Base-by-base conservation (phyloP, 2,329 filamentous ascomycete genomes). In the Arthrobotrys sinensis region DNA sequence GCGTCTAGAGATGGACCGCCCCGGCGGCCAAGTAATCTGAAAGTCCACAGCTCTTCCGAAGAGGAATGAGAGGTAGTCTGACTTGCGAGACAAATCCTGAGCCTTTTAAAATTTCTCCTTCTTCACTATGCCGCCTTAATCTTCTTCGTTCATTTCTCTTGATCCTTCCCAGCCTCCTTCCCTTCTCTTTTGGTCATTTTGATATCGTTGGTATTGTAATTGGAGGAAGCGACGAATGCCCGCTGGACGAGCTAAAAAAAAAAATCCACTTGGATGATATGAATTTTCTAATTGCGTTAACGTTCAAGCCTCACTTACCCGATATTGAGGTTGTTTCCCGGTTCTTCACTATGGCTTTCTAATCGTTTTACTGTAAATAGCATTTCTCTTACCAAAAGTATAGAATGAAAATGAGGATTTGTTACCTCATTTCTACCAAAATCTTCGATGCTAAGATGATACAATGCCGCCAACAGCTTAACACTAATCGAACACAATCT, bases 401-500 rank as follows among this genome's bases (percentile, higher is more conserved):
- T 64, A 52, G 16, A 48, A 50, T 48, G 5, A 21, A 36, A 16
- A 48, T 16, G 40, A 21, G 16, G 19, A n/a, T 19, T 11, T 16
- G 24, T 32, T 34, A 36, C 12, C 40, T 65, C 40, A 48, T 16
- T 16, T 1, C 10, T 50, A n/a, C 62, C 10, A 34, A 40, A 34
- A 6, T 24, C 32, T 10, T 16, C 10, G 8, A 36, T 48, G 28
- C 43, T 5, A 19, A 21, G 19, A 52, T 65, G 10, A n/a, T 50
- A 48, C 34, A 65, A 50, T 46, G 14, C 24, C 43, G 7, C 19
- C 21, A 19, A 34, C 5, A 8, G 24, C 34, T 1, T 10, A 21
- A 16, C 2, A 46, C 21, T 70, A 82, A 69, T 81, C 80, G 50
- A 82, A 82, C 11, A 80, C 79, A 52, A 81, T 81, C 76, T 81